Base-by-base conservation (phyloP, 2,329 filamentous ascomycete genomes). In the Hyphodiscus sp. region DNA sequence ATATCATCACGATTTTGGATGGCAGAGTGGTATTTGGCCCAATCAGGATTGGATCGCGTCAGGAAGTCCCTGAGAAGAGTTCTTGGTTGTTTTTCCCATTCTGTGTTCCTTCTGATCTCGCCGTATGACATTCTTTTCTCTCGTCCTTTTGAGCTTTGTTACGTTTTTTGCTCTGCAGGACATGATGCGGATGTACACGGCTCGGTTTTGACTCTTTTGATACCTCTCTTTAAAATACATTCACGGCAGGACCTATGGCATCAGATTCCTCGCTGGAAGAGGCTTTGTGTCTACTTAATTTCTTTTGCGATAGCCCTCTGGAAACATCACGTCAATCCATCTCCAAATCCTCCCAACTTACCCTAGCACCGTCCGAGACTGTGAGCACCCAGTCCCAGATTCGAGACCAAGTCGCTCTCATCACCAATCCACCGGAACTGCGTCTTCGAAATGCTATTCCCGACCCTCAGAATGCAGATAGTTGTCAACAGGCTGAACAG, bases 361-460 rank as follows among this genome's bases (percentile, higher is more conserved):
- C n/a, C n/a, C n/a, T n/a, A n/a, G 42, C 42, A 19, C 47, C 54
- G 23, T 54, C 50, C 15, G 13, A 42, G 26, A 57, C 48, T 19
- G 29, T 47, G 18, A 51, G n/a, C 41, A 52, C 47, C 33, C 46
- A 49, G 19, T 52, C 51, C 18, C 56, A 45, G 46, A 53, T 58
- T 53, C 49, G 55, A 50, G 55, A 59, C 30, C 53, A 60, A 48
- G 41, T 18, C n/a, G 42, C 57, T 30, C 47, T 61, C 13, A 62
- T 64, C 19, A 67, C 64, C 46, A 41, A 62, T 42, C 41, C 58
- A 18, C 60, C 63, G 52, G 54, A 61, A 41, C 59, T 65, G 45
- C 61, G 58, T 44, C 46, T 56, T 45, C 59, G 63, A 49, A 53
- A 58, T 54, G 52, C 59, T 13, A 29, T 52, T 15, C 49, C 56